Evolutionary conservation across 768 basidiomycete species (phyloP).

Genomic region (Amanita inopinata): DNA sequence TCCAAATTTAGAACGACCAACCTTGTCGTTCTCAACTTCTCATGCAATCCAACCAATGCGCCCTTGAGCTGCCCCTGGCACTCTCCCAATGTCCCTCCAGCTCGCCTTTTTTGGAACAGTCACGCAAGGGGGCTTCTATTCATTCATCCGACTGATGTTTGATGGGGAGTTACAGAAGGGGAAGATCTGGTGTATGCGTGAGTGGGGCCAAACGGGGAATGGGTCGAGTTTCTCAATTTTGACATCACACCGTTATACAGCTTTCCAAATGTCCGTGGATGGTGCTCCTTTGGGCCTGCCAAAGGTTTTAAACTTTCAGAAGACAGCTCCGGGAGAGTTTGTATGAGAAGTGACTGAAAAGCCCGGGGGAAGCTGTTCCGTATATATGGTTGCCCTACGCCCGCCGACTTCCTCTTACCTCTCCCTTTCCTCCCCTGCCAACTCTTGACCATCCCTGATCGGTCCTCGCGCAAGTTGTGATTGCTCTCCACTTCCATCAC

Average conservation of each 20-base stretch:
- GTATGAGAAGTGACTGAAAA: conserved; percentile 6
- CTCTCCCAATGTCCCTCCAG: not conserved
- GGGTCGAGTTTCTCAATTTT: not conserved
- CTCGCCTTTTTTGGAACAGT: not conserved
- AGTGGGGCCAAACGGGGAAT: not conserved
- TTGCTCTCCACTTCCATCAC: not conserved
- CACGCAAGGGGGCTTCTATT: not conserved
- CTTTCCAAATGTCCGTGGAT: conserved; percentile 4
- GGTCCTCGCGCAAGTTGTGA: conserved; percentile 4
- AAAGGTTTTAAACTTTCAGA: conserved; percentile 7
- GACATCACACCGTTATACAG: conserved; percentile 1
- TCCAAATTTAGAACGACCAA: not conserved
- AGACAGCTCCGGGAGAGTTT: conserved; percentile 6
- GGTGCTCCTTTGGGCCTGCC: conserved; percentile 1
- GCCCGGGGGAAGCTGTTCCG: conserved; percentile 5
- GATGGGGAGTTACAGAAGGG: conserved; percentile 1
- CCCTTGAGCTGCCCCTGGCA: not conserved
- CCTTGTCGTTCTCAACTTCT: too few relatives aligned
- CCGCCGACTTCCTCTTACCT: conserved; percentile 7
- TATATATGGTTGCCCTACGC: conserved; percentile 8
- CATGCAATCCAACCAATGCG: not conserved
- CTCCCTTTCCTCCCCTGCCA: conserved; percentile 5
- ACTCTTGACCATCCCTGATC: conserved; percentile 5
- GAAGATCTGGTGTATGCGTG: not conserved
- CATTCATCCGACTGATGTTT: not conserved